phyloP scores from a whole-genome alignment of 1,284 basidiomycete genomes.

The Boletellus deceptivus region DNA sequence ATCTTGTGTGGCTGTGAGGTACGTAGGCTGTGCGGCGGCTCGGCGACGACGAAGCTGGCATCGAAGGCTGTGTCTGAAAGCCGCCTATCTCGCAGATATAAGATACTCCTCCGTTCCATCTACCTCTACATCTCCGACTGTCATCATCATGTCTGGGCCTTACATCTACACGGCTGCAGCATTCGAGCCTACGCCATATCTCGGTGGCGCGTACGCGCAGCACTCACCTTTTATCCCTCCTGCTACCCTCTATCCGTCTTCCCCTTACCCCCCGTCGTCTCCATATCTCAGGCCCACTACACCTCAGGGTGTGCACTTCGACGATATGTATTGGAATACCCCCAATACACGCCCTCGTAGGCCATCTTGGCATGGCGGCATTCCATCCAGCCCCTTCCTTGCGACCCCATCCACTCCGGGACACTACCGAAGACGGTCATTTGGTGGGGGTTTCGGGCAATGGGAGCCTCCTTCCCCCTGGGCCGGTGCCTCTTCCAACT shows the following conservation, averaged over 20 bases:
- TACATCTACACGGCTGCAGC: slow-evolving; percentile 38
- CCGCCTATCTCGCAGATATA: slow-evolving; percentile 21
- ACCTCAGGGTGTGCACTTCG: slow-evolving; percentile 16
- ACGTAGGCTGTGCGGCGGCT: slow-evolving; percentile 21
- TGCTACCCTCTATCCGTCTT: slow-evolving; percentile 34
- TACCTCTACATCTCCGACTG: not conserved
- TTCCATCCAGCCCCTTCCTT: slow-evolving; percentile 26
- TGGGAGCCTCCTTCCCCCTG: slow-evolving; percentile 26
- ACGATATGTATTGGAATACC: slow-evolving; percentile 19
- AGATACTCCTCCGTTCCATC: not conserved
- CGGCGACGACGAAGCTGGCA: slow-evolving; percentile 1
- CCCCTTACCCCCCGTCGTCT: slow-evolving; percentile 24
- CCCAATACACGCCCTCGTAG: slow-evolving; percentile 33
- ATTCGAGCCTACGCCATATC: slow-evolving; percentile 31
- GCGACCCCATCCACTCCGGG: slow-evolving; percentile 15
- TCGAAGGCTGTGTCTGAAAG: slow-evolving; percentile 14
- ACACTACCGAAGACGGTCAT: slow-evolving; percentile 42
- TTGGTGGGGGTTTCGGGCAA: slow-evolving; percentile 28
- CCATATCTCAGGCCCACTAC: slow-evolving; percentile 27
- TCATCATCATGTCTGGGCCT: slow-evolving; percentile 38
- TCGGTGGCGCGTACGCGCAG: slow-evolving; percentile 28
- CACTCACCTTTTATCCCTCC: slow-evolving; percentile 44
- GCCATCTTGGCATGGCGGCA: slow-evolving; percentile 40
- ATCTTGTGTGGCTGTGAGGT: slow-evolving; percentile 21
- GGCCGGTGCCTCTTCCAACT: slow-evolving; percentile 29